Evolutionary conservation across 257 asterid species (phyloP), one percentile per base, ranked within the genome.

Genomic region (Solanum rostratum): DNA sequence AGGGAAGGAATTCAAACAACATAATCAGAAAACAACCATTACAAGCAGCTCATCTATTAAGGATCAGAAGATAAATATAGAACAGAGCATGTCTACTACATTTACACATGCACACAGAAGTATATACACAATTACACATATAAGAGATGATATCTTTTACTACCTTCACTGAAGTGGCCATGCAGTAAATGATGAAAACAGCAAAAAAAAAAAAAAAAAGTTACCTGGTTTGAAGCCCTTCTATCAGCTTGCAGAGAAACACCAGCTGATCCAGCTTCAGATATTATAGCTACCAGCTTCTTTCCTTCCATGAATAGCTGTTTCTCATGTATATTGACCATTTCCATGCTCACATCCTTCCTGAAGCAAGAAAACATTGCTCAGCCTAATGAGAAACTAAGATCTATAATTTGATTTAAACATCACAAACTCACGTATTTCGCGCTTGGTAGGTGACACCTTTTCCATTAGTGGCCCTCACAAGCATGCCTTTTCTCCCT

Each of bases 221-320:
- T 80, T 69, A 95, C 99, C 98, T 97, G 98, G 93, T 97, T 97
- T 87, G 89, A 83, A 13, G 92, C 98, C 92, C 99, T 92, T 89
- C 94, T 94, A 88, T 97, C 99, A 74, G 99, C 98, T 92, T 97
- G 99, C 91, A 97, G 92, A 86, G 99, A 97, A 92, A 97, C 99
- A 88, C 98, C 99, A 85, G 98, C 98, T 68, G 98, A 97, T 85
- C 99, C 99, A 91, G 98, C 99, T 94, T 95, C 99, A 54, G 99
- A 97, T 74, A 97, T 97, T 70, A 97, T 93, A 82, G 99, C 99
- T 73, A 94, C 93, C 43, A 94, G 87, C 88, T 97, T 97, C 90
- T 95, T 92, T 60, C 97, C 98, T 86, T 93, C 96, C 99, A 97
- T 97, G 87, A 97, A 97, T 29, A 93, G 92, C 89, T 95, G 95